Conservation (phyloP, 306 rosid species). For the Albizia julibrissin region DNA sequence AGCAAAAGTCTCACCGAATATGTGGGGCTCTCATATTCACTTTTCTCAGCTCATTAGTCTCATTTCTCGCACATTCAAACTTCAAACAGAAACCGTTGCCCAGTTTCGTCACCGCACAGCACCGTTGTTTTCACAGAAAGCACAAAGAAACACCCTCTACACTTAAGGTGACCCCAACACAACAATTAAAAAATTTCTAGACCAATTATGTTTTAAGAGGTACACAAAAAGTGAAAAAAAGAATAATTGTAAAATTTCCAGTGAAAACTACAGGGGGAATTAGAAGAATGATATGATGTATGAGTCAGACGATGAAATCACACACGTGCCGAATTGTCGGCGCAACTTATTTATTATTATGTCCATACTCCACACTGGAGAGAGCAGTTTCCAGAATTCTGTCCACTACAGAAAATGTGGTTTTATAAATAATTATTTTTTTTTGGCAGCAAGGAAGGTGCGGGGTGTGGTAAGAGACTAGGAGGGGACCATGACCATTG, state of each 20-base stretch:
- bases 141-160: neutral
- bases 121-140: neutral
- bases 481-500: slow-evolving; percentile 34
- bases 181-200: neutral
- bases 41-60: slow-evolving; percentile 6
- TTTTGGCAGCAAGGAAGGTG: neutral
- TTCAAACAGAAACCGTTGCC: neutral
- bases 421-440: neutral
- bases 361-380: neutral
- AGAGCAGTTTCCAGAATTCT: slow-evolving; percentile 27
- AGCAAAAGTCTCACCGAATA: slow-evolving; percentile 35
- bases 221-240: neutral
- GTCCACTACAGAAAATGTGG: neutral
- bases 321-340: slow-evolving; percentile 46
- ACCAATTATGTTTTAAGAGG: neutral
- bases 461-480: neutral
- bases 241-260: neutral
- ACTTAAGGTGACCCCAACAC: neutral
- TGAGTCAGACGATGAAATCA: slow-evolving; percentile 23
- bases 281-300: neutral
- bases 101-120: neutral
- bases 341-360: neutral
- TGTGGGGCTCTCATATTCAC: slow-evolving; percentile 26
- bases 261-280: neutral
- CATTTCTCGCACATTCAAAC: neutral